Evolutionary conservation across 2,329 filamentous ascomycete genomes (phyloP).

Genomic region (Sporothrix schenckii): DNA sequence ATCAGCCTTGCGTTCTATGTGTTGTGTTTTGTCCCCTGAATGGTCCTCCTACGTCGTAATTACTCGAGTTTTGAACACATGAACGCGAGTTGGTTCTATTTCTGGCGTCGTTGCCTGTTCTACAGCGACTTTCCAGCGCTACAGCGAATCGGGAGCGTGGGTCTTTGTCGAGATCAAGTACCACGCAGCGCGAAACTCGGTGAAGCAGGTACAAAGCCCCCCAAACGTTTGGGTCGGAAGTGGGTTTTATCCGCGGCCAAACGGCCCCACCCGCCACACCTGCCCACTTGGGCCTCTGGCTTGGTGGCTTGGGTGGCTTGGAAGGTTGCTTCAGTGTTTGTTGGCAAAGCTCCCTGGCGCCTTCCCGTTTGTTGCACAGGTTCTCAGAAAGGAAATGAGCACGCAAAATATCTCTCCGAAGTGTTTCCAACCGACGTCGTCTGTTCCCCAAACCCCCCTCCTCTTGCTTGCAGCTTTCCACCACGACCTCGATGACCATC

Average conservation of each 20-base stretch:
- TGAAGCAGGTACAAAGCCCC: not conserved
- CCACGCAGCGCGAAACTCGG: not conserved
- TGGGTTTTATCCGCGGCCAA: slow-evolving; percentile 20
- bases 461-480: not conserved
- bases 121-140: not conserved
- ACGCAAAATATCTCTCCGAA: slow-evolving; percentile 5
- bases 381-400: slow-evolving; percentile 21
- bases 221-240: slow-evolving; percentile 20
- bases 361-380: slow-evolving; percentile 23
- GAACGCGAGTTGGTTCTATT: not conserved
- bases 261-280: slow-evolving; percentile 23
- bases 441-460: not conserved
- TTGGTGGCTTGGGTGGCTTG: no score
- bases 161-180: not conserved
- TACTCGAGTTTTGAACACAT: no score
- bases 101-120: not conserved
- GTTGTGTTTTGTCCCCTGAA: slow-evolving; percentile 16
- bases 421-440: slow-evolving; percentile 3
- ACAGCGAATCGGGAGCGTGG: not conserved
- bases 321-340: not conserved
- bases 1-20: not conserved
- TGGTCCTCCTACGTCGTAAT: not conserved
- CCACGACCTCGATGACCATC: not conserved
- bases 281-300: not conserved
- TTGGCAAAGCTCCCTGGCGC: slow-evolving; percentile 21